A percentile compares a stretch with the other conserved stretches of the same genome.
phyloP scores from a whole-genome alignment of 2,329 filamentous ascomycete species.

The Cladosporium velox region DNA sequence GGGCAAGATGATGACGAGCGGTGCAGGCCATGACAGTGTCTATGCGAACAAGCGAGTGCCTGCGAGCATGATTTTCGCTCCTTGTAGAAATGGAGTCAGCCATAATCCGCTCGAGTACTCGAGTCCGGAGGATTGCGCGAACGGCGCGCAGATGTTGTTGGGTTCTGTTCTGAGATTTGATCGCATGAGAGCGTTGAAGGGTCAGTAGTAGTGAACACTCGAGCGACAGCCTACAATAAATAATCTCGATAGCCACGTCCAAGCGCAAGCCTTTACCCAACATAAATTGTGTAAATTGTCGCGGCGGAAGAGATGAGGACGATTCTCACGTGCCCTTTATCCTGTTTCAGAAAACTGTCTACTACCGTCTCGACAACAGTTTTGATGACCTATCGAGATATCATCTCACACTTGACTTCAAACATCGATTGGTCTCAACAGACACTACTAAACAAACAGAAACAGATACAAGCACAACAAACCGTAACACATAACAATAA shows the following conservation, averaged over 20 bases:
- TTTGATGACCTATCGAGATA: background rate
- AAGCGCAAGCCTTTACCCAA: background rate
- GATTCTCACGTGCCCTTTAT: no score
- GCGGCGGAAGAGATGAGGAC: no score
- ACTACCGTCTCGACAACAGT: background rate
- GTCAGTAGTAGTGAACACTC: background rate
- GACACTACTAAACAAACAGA: background rate
- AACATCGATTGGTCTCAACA: background rate
- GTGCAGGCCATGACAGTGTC: slow-evolving; percentile 64
- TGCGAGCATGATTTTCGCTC: slow-evolving; percentile 53
- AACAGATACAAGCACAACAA: background rate
- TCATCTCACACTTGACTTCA: background rate
- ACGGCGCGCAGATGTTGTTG: slow-evolving; percentile 52
- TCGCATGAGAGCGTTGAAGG: slow-evolving; percentile 39
- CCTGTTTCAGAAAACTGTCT: background rate
- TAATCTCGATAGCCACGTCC: background rate
- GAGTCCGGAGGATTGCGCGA: slow-evolving; percentile 48
- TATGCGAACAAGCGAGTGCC: slow-evolving; percentile 48
- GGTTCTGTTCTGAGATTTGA: slow-evolving; percentile 55
- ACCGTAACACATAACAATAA: slow-evolving; percentile 8
- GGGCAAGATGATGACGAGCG: slow-evolving; percentile 58
- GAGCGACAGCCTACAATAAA: background rate
- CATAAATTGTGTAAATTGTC: no score
- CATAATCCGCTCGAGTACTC: slow-evolving; percentile 52
- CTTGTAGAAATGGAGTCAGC: slow-evolving; percentile 50